Conservation (phyloP, 2,329 filamentous ascomycete species). For the Pleochaeta shiraiana region DNA sequence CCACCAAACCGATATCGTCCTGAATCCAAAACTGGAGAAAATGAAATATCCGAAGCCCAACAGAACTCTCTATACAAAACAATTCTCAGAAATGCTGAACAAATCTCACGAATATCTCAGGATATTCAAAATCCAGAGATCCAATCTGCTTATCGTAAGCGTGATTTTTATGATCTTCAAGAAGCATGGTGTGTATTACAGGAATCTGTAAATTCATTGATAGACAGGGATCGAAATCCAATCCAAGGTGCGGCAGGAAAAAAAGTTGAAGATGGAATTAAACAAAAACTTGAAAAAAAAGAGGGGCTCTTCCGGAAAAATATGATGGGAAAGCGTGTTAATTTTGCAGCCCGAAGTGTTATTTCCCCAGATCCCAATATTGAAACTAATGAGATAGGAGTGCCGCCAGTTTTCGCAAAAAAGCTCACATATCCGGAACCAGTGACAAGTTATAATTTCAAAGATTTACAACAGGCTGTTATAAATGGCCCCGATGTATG, state of each 20-base stretch:
- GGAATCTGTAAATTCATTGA: constrained; percentile 76
- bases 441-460: constrained; percentile 92
- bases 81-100: constrained; percentile 55
- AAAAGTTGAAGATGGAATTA: constrained; percentile 79
- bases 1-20: constrained; percentile 85
- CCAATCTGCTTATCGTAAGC: constrained; percentile 20
- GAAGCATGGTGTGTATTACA: constrained; percentile 69
- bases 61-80: constrained; percentile 76
- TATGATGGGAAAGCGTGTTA: constrained; percentile 99
- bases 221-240: constrained; percentile 75
- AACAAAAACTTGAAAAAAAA: constrained; percentile 96
- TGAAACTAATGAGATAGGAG: constrained; percentile 96
- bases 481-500: constrained; percentile 88
- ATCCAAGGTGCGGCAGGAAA: constrained; percentile 56
- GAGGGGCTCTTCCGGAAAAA: constrained; percentile 97
- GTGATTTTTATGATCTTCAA: constrained; percentile 56
- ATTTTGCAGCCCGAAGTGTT: constrained; percentile 91
- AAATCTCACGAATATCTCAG: constrained; percentile 50
- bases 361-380: constrained; percentile 98
- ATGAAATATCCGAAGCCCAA: constrained; percentile 66
- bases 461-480: constrained; percentile 86
- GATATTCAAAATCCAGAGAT: constrained; percentile 27
- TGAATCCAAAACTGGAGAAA: constrained; percentile 59
- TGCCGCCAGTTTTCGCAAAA: constrained; percentile 91
- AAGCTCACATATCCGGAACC: constrained; percentile 95